Percentiles rank a stretch among this genome's conserved stretches.
phyloP scores from a whole-genome alignment of 768 basidiomycete species.

The Amylocystis lapponica region DNA sequence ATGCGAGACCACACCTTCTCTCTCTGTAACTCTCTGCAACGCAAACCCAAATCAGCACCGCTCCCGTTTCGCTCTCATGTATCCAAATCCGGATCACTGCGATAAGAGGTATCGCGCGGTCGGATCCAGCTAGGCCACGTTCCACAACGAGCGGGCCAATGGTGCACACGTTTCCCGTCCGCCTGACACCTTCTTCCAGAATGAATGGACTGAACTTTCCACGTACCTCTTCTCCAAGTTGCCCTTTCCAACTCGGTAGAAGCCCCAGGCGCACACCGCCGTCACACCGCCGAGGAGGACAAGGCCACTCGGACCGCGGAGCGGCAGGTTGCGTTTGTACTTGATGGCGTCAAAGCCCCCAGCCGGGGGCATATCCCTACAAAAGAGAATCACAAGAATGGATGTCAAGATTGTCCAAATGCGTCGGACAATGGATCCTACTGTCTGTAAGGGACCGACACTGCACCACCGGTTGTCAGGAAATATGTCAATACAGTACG shows the following conservation, averaged over 20 bases:
- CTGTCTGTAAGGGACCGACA: slow-evolving; percentile 62
- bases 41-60: slow-evolving; percentile 38
- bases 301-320: slow-evolving; percentile 80
- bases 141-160: slow-evolving; percentile 57
- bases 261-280: slow-evolving; percentile 83
- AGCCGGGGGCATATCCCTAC: slow-evolving; percentile 91
- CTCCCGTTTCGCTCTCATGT: slow-evolving; percentile 28
- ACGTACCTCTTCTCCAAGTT: slow-evolving; percentile 91
- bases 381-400: slow-evolving; percentile 7
- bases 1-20: slow-evolving; percentile 96
- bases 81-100: slow-evolving; percentile 17
- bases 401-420: slow-evolving; percentile 5
- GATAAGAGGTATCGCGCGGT: slow-evolving; percentile 52
- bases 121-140: slow-evolving; percentile 67
- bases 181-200: slow-evolving; percentile 40
- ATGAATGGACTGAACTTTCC: slow-evolving; percentile 11
- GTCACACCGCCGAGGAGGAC: slow-evolving; percentile 84
- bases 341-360: slow-evolving; percentile 91
- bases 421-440: slow-evolving; percentile 31
- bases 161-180: slow-evolving; percentile 62
- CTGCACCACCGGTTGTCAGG: slow-evolving; percentile 25
- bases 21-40: slow-evolving; percentile 79
- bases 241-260: slow-evolving; percentile 86
- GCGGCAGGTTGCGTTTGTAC: slow-evolving; percentile 94
- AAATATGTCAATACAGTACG: slow-evolving; percentile 4